phyloP scores from a whole-genome alignment of 202 grass and related monocot genomes.

The Miscanthus sacchariflorus region DNA sequence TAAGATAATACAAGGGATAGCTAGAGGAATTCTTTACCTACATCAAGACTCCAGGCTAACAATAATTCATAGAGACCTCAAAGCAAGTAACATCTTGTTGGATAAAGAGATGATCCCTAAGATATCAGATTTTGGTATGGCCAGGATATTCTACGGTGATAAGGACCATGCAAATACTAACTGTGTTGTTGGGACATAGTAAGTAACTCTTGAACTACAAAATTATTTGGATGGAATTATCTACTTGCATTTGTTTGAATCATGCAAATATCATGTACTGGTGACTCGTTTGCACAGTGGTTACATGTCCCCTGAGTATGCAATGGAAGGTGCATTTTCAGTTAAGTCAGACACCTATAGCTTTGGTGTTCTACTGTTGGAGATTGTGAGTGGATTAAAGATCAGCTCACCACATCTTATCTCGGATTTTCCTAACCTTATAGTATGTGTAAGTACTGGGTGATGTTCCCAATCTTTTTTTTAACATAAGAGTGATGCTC shows the following conservation, averaged over 20 bases:
- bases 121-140: slow-evolving; percentile 79
- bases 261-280: not conserved
- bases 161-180: slow-evolving; percentile 50
- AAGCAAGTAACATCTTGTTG: slow-evolving; percentile 62
- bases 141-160: slow-evolving; percentile 49
- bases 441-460: slow-evolving; percentile 21
- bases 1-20: slow-evolving; percentile 46
- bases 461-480: too few relatives aligned
- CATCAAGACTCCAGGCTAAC: slow-evolving; percentile 51
- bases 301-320: slow-evolving; percentile 65
- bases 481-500: too few relatives aligned
- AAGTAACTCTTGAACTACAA: slow-evolving; percentile 2
- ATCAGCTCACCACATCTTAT: not conserved
- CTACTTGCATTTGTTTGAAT: not conserved
- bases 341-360: slow-evolving; percentile 60
- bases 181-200: slow-evolving; percentile 60
- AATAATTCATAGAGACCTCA: slow-evolving; percentile 56
- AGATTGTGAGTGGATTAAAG: slow-evolving; percentile 54
- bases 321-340: slow-evolving; percentile 51
- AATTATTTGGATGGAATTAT: not conserved
- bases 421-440: not conserved
- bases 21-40: slow-evolving; percentile 48
- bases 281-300: not conserved
- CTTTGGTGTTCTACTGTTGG: slow-evolving; percentile 50
- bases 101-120: slow-evolving; percentile 64